Conservation (phyloP, 768 basidiomycete species). For the Suillus discolor region DNA sequence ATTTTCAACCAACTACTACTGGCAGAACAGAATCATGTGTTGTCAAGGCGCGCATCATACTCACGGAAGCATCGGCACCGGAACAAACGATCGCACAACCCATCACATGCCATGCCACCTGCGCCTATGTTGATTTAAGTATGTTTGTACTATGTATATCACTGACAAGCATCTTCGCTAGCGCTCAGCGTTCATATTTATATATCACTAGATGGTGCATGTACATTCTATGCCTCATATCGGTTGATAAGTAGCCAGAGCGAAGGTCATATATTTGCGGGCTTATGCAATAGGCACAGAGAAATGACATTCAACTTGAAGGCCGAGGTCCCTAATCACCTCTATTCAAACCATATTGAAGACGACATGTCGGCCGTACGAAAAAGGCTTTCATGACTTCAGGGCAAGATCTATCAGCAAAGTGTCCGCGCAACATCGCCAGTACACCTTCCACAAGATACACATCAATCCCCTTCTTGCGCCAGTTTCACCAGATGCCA, state of each 20-base stretch:
- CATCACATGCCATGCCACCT: too few relatives aligned
- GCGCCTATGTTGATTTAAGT: too few relatives aligned
- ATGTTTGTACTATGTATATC: too few relatives aligned
- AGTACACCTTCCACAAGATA: slow-evolving; percentile 29
- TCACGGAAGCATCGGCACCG: too few relatives aligned
- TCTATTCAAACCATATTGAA: background rate
- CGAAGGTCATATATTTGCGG: background rate
- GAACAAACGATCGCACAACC: too few relatives aligned
- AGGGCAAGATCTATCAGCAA: background rate
- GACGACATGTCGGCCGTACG: too few relatives aligned
- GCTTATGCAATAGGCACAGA: background rate
- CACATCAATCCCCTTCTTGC: slow-evolving; percentile 48
- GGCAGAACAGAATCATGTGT: too few relatives aligned
- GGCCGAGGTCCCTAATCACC: background rate
- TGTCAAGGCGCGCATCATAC: too few relatives aligned
- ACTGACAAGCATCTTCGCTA: too few relatives aligned
- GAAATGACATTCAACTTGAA: background rate
- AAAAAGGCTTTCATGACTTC: background rate
- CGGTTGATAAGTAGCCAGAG: background rate
- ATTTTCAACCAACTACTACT: too few relatives aligned
- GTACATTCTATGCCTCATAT: background rate
- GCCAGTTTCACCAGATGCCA: slow-evolving; percentile 56
- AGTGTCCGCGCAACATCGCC: background rate
- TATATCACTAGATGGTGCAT: background rate
- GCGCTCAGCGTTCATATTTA: too few relatives aligned